Base-by-base conservation (phyloP, 2,329 filamentous ascomycete genomes). In the Dactylellina sp. region DNA sequence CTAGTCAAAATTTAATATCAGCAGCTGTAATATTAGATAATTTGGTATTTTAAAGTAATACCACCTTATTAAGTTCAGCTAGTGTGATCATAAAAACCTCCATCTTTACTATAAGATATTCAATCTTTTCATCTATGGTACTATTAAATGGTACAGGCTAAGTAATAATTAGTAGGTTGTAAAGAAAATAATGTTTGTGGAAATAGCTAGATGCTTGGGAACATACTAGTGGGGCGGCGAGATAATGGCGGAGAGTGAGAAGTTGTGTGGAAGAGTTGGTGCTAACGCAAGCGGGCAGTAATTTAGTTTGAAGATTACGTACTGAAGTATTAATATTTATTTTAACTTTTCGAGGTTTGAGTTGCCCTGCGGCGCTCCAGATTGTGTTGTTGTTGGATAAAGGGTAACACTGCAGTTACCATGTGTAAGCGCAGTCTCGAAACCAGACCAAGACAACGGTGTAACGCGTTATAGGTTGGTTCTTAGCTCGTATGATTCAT, bases 1-100 rank as follows among this genome's bases (percentile, higher is more conserved):
- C 60, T 63, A 53, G 53, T 63, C 49, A 46, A 63, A 46, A n/a
- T 35, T 53, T 25, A 63, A 14, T 55, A 42, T 63, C 46, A 63
- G 60, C 46, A 55, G 55, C 39, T 55, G 18, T 20, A 39, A 14
- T 50, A 22, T 63, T 37, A 46, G 25, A 55, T 55, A 46, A 53
- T 63, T 62, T 16, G 32, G 46, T 62, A 50, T 62, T 22, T 62
- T 24, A 22, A 25, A 28, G 49, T 46, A 53, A 12, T 62, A 37
- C 55, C 20, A 63, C 60, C 47, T 63, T 63, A 12, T 63, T 22
- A 35, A 63, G 35, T 2, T 63, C 59, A 18, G 28, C 16, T 25
- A 42, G 2, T n/a, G n/a, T n/a, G n/a, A n/a, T n/a, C n/a, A n/a
- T n/a, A n/a, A n/a, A n/a, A n/a, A n/a, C n/a, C n/a, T n/a, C n/a